Base-by-base conservation (phyloP, 202 grass and related monocot species). In the Zoysia matrella region DNA sequence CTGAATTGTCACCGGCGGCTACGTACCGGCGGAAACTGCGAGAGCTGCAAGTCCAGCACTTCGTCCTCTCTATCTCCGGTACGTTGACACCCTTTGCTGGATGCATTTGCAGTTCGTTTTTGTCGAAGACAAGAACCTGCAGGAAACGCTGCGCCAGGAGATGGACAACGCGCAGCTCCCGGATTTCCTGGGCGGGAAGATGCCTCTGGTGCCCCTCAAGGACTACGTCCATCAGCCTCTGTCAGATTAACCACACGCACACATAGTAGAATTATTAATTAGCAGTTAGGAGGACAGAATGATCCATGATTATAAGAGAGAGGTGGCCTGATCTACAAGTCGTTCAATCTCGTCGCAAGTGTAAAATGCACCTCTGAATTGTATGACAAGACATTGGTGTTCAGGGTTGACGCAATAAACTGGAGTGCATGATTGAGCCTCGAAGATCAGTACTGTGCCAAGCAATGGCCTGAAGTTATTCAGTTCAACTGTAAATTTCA, bases 111-210 rank as follows among this genome's bases (percentile, higher is more conserved):
- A 97, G 94, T 86, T 97, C 36, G 63, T 91, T 9, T 94, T 97
- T 76, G 67, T 97, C 4, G 90, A 94, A 0, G 81, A 93, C 78
- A 88, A 97, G 79, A 87, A 13, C 52, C 30, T 94, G 67, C 82
- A 82, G 47, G 88, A 86, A 50, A 91, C 84, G 65, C 87, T 97
- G 55, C 75, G 65, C 10, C 75, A 54, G 80, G 84, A 94, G n/a
- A 90, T 97, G 2, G 92, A 97, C 0, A 90, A 93, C 8, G 86
- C 48, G 78, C 88, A 97, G 76, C 52, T 97, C n/a, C 92, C 95
- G 0, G 86, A 97, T 56, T 86, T 80, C 18, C 94, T 89, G 6
- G 92, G 92, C 4, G 95, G 92, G 5, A 93, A 85, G 67, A 76
- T 90, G 79, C 30, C 86, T 7, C 8, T 89, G 10, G 11, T 84